Base-by-base conservation (phyloP, 768 basidiomycete species). In the Lentinula sp. region DNA sequence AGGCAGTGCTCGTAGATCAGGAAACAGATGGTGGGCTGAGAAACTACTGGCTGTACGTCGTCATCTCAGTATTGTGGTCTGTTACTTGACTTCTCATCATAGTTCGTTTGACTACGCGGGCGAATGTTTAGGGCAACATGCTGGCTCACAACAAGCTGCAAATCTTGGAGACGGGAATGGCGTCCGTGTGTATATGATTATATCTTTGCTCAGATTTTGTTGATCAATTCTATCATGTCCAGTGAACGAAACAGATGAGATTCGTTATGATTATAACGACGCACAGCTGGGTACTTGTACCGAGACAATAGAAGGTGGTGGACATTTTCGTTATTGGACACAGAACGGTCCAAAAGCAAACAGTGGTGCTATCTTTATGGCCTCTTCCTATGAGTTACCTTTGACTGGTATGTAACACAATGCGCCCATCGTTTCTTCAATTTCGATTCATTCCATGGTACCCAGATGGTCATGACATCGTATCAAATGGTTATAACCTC, bases 271-370 rank as follows among this genome's bases (percentile, higher is more conserved):
- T 69, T 98, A 91, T 70, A 85, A 84, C 7, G 85, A 96, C 66
- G 82, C 86, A 0, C 75, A 84, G 56, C 71, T 95, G n/a, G 95
- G 95, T 0, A 83, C 93, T 1, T 96, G 95, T 73, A 75, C 82
- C 65, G 94, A 97, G 73, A 90, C 91, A 2, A 80, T 95, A 45
- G 69, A 90, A 65, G 94, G 94, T 1, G 95, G 95, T 5, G 82
- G 90, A 68, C 94, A 97, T 69, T 84, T 94, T 69, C 83, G 94
- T 43, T 95, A 94, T 71, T 95, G 93, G 93, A 72, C 79, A 5
- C 94, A 95, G 74, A 80, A 91, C 61, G 93, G 92, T 0, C 63
- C 74, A 11, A 32, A 70, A 3, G 86, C 76, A 5, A 78, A 91
- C 66, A 88, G 88, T 61, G 82, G 87, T 37, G 90, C 89, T 3